Evolutionary conservation across 192 early-diverging fungal genomes (phyloP).

Genomic region (Entomortierella parvispora): DNA sequence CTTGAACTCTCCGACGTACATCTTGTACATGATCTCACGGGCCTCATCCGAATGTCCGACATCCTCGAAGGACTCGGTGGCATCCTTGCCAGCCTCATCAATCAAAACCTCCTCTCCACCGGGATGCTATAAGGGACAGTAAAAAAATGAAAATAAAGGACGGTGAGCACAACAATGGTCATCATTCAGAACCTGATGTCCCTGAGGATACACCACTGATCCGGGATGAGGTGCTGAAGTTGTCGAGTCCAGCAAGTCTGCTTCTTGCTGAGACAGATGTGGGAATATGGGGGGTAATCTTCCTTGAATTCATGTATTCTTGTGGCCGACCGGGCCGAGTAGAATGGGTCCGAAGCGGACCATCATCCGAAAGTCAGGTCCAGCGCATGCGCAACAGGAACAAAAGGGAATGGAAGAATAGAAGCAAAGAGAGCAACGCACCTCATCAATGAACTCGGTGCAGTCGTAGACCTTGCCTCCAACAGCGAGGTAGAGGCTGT

Average conservation of each 20-base stretch:
- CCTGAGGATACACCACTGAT: too few relatives aligned
- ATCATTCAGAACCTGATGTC: too few relatives aligned
- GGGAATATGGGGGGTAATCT: too few relatives aligned
- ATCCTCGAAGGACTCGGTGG: conserved; percentile 95
- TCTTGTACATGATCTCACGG: conserved; percentile 79
- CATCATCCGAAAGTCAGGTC: too few relatives aligned
- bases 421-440: conserved; percentile 22
- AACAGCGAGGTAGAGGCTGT: conserved; percentile 86
- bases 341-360: neutral
- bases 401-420: neutral
- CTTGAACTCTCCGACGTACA: conserved; percentile 80
- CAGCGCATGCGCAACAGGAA: too few relatives aligned
- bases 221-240: too few relatives aligned
- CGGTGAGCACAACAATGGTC: too few relatives aligned
- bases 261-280: too few relatives aligned
- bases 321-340: too few relatives aligned
- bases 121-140: conserved; percentile 78
- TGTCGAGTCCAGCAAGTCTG: too few relatives aligned
- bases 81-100: conserved; percentile 91
- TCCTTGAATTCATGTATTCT: too few relatives aligned
- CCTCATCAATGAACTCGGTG: conserved; percentile 83
- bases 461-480: conserved; percentile 84
- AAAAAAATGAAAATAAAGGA: conserved; percentile 1
- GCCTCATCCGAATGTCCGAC: conserved; percentile 98
- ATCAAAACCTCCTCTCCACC: conserved; percentile 97